Conservation (phyloP, 1,139 yeast species). For the Debaryomyces subglobosus region DNA sequence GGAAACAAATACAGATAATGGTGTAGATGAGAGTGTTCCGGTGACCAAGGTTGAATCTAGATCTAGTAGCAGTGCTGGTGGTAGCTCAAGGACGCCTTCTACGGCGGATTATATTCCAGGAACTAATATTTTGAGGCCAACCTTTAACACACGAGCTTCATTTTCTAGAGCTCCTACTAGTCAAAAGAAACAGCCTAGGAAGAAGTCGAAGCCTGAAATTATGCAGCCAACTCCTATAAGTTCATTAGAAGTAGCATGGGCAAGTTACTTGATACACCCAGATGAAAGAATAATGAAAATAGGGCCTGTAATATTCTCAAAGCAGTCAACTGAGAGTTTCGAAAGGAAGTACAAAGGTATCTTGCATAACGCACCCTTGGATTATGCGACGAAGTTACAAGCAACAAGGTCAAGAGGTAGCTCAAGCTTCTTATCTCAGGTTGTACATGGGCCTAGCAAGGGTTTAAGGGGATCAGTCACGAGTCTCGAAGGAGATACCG, state of each 20-base stretch:
- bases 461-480: constrained; percentile 29
- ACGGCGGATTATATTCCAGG: constrained; percentile 54
- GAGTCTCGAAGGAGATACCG: constrained; percentile 14
- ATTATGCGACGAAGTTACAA: constrained; percentile 30
- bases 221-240: constrained; percentile 59
- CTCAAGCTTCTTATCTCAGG: constrained; percentile 51
- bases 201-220: constrained; percentile 29
- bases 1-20: constrained; percentile 10
- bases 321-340: constrained; percentile 47
- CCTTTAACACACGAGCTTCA: constrained; percentile 29
- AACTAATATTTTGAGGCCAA: constrained; percentile 59
- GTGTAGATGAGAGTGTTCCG: constrained; percentile 1
- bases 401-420: constrained; percentile 24
- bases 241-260: constrained; percentile 71
- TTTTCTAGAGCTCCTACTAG: constrained; percentile 26
- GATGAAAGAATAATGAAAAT: constrained; percentile 74
- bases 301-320: constrained; percentile 53
- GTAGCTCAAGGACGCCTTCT: constrained; percentile 3
- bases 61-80: constrained; percentile 6
- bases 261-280: constrained; percentile 54
- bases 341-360: constrained; percentile 61
- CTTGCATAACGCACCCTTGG: constrained; percentile 64
- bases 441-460: constrained; percentile 51
- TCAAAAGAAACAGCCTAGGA: constrained; percentile 17
- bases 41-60: constrained; percentile 6